Base-by-base conservation (phyloP, 2,329 filamentous ascomycete genomes). In the Trichoderma sp. region DNA sequence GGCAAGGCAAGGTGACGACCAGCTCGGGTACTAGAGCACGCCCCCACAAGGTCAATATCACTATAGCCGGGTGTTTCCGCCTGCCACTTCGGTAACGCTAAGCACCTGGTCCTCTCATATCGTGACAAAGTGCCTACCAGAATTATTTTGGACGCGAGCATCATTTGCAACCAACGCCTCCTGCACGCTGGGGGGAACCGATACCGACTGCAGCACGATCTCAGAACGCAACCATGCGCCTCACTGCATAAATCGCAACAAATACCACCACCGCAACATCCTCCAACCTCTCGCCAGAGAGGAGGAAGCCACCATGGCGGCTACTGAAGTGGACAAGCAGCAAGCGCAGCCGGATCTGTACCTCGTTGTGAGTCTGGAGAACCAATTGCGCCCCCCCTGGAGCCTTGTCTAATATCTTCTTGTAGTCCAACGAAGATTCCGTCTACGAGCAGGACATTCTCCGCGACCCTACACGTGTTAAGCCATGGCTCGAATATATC, bases 361-460 rank as follows among this genome's bases (percentile, higher is more conserved):
- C 66, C 77, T 84, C 54, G 78, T 85, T 39, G 83, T 85, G 74
- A 64, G 79, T 76, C 14, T 52, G n/a, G n/a, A n/a, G 52, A 9
- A 1, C 21, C n/a, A 15, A 19, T 41, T 41, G 44, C 19, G 54
- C 3, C 56, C 19, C 56, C 19, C n/a, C 28, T 21, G 39, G 45
- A 10, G 45, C 64, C 69, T 72, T 80, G 67, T 75, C 70, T 39
- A 52, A 47, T 44, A 28, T 72, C 24, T 52, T 17, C 72, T 70
- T 71, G 2, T 69, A 94, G 87, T 84, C 88, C 72, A 91, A 93
- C 75, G 92, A 96, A 80, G 95, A 99, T 80, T 89, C 91, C 63
- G 86, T 96, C 67, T 99, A 98, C 82, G 96, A 99, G 80, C 93
- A 97, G 79, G 95, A 99, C 77, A 88, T 98, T 67, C 82, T 95